A percentile compares a stretch with the other conserved stretches of the same genome.
Evolutionary conservation across 2,329 filamentous ascomycete species (phyloP).

Genomic region (Phaeosphaeriaceae sp.): DNA sequence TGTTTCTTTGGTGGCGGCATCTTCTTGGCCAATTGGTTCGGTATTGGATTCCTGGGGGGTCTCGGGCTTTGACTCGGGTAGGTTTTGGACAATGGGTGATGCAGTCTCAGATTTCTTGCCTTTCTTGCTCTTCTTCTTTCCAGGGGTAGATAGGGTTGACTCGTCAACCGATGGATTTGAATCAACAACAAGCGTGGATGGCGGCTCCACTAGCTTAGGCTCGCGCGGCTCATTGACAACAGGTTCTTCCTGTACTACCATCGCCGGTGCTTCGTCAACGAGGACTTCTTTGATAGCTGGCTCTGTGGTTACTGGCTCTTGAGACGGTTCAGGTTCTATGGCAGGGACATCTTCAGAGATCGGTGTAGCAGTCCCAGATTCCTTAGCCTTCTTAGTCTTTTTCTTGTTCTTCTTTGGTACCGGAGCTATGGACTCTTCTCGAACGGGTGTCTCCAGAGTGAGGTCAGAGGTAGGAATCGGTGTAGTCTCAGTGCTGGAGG

Average conservation of each 20-base stretch:
- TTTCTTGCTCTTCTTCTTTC: too few species aligned
- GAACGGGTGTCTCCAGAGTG: constrained; percentile 1
- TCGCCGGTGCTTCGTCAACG: background rate
- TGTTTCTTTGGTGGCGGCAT: too few species aligned
- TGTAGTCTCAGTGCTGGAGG: background rate
- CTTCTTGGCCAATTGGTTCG: too few species aligned
- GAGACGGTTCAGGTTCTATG: constrained; percentile 4
- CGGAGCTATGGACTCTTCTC: constrained; percentile 6
- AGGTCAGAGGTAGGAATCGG: background rate
- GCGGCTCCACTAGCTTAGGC: too few species aligned
- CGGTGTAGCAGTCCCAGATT: background rate
- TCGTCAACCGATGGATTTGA: too few species aligned
- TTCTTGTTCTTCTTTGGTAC: constrained; percentile 38
- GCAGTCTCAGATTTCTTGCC: too few species aligned
- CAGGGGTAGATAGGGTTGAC: too few species aligned
- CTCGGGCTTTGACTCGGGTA: too few species aligned
- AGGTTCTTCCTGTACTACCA: background rate
- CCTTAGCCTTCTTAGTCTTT: constrained; percentile 30
- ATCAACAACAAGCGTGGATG: too few species aligned
- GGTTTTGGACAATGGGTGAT: too few species aligned
- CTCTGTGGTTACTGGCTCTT: background rate
- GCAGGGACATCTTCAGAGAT: background rate
- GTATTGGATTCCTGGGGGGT: too few species aligned
- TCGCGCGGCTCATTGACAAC: background rate
- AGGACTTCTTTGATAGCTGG: background rate